Evolutionary conservation across 371 early-diverging fungal species (phyloP).

Genomic region (Mortierella sp.): DNA sequence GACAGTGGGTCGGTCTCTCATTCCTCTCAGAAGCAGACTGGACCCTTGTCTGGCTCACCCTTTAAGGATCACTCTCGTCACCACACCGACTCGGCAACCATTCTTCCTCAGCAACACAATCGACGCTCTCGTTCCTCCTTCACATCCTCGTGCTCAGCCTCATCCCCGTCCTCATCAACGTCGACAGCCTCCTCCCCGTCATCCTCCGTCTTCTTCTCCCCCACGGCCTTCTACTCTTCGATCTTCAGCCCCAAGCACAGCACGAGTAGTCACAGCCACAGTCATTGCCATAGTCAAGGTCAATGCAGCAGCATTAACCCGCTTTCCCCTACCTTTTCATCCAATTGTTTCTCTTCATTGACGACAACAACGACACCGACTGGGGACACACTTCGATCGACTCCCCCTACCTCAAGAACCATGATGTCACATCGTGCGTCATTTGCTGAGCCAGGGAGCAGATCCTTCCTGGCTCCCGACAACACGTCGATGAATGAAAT

Average conservation of each 20-base stretch:
- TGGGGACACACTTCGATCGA: background rate
- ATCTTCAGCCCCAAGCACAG: conserved; percentile 6
- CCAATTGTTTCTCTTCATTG: background rate
- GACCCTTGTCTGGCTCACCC: background rate
- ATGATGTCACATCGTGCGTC: background rate
- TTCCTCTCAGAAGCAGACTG: background rate
- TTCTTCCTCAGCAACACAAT: background rate
- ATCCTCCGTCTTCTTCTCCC: background rate
- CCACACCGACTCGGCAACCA: conserved; percentile 8
- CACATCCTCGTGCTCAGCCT: background rate
- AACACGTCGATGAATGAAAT: background rate
- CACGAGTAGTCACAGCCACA: conserved; percentile 1
- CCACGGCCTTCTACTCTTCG: background rate
- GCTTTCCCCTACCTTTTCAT: background rate
- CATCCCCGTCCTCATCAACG: background rate
- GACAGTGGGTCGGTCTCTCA: conserved; percentile 1
- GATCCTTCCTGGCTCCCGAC: background rate
- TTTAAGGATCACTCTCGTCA: conserved; percentile 3
- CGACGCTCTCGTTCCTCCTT: background rate
- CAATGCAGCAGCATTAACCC: background rate
- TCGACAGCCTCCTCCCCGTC: background rate
- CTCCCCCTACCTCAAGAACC: background rate
- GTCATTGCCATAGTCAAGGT: background rate
- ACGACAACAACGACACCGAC: background rate
- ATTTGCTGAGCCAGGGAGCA: background rate